Evolutionary conservation across 192 early-diverging fungal genomes (phyloP), one percentile per base, ranked within the genome.

Genomic region (Entomortierella parvispora): DNA sequence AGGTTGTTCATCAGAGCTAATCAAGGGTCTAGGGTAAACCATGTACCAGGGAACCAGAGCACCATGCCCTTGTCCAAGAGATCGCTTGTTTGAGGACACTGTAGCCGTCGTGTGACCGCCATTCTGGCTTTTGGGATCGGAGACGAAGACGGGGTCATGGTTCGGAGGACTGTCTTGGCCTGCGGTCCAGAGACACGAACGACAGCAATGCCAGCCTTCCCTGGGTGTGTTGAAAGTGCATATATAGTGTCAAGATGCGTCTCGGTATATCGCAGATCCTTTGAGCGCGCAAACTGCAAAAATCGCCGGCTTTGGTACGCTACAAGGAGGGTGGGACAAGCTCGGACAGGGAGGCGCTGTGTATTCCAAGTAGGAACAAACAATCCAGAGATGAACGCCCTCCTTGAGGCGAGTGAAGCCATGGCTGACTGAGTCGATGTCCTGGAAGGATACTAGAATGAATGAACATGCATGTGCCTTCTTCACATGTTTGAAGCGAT

Each of bases 161-260:
- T 69, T 40, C 50, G 68, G 22, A 69, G 45, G 6, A 66, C 86
- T 42, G 84, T 42, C 49, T 28, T 61, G 1, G 90, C 87, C 10
- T 79, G 76, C 0, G 84, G 69, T 0, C 93, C 91, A 4, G 91
- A 91, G 29, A 91, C 65, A n/a, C 93, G 84, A 17, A 94, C 76
- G 22, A 94, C 85, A n/a, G 90, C 93, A 15, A 94, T 85, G 1
- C 91, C 93, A 1, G 93, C 89, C 62, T 92, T 93, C 22, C 93
- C 91, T 20, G 88, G 89, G 10, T 84, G 86, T 8, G 90, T 86
- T 8, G 91, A 91, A 11, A 93, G 75, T 0, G 93, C 93, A 83
- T 84, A 93, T 43, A 94, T 92, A 2, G 93, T 93, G 65, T 86
- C 81, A 14, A 79, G 63, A 47, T 79, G 69, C 1, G 77, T 62